These are phyloP conservation scores for Aphanomyces astaci DNA, from an alignment of 352 stramenopile species.

Conservation along the genomic window DNA sequence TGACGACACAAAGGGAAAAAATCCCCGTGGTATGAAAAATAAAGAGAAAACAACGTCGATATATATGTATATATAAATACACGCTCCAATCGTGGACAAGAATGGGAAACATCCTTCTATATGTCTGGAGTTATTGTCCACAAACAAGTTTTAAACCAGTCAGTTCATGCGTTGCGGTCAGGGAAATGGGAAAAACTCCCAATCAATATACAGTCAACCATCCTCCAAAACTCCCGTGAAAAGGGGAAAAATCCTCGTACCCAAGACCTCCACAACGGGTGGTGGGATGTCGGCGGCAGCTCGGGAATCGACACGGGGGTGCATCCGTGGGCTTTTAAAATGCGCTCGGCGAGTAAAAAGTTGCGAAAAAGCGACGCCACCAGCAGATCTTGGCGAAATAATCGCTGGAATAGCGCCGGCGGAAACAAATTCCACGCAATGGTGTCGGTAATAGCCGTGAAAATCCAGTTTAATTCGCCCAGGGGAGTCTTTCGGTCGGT, in stretches of 20 bases:
- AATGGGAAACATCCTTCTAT: no score
- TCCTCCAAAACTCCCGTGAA: neutral
- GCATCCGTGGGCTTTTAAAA: slow-evolving; percentile 88
- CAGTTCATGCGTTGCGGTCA: no score
- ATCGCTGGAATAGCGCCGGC: slow-evolving; percentile 93
- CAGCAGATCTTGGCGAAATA: slow-evolving; percentile 99
- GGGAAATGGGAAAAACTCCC: no score
- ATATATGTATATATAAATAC: no score
- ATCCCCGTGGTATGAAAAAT: no score
- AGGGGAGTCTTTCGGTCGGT: slow-evolving; percentile 91
- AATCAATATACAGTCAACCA: neutral
- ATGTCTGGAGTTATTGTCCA: no score
- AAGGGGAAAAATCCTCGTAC: no score
- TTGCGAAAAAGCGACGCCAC: slow-evolving; percentile 98
- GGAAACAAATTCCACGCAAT: slow-evolving; percentile 99
- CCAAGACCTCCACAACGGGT: slow-evolving; percentile 98
- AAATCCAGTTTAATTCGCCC: slow-evolving; percentile 99
- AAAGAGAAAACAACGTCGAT: no score
- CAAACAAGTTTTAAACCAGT: no score
- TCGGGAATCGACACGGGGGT: slow-evolving; percentile 88
- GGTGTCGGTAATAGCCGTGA: slow-evolving; percentile 99
- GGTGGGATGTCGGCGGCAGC: slow-evolving; percentile 92
- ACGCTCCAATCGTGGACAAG: no score
- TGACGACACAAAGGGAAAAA: no score
- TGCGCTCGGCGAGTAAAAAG: slow-evolving; percentile 96